These are phyloP conservation scores for Sanguinoderma infundibulare DNA, from an alignment of 1,284 basidiomycete species.

Conservation along the genomic window DNA sequence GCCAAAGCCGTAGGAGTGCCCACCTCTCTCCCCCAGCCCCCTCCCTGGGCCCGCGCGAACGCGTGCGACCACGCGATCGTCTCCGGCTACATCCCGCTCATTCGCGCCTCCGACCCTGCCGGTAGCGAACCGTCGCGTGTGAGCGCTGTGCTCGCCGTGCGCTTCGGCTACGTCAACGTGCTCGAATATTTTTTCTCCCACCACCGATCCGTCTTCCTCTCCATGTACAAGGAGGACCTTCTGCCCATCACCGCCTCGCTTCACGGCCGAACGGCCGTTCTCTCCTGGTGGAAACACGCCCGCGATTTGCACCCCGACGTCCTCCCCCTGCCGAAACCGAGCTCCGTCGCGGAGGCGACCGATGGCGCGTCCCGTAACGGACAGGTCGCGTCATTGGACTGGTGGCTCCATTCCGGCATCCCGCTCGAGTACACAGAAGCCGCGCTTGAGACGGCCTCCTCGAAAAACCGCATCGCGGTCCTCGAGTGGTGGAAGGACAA, in stretches of 20 bases:
- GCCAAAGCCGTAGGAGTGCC: conserved; percentile 75
- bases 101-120: conserved; percentile 60
- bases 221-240: conserved; percentile 63
- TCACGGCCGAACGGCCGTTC: conserved; percentile 71
- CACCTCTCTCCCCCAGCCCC: conserved; percentile 65
- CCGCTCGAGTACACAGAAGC: conserved; percentile 74
- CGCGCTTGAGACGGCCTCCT: conserved; percentile 75
- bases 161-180: conserved; percentile 76
- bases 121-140: conserved; percentile 65
- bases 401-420: conserved; percentile 66
- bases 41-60: conserved; percentile 73
- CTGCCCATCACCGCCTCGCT: conserved; percentile 77
- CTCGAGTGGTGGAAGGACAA: conserved; percentile 79
- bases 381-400: conserved; percentile 66
- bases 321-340: conserved; percentile 53
- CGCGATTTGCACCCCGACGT: conserved; percentile 61
- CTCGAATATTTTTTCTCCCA: conserved; percentile 71
- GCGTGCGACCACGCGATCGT: conserved; percentile 71
- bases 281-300: conserved; percentile 80
- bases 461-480: conserved; percentile 71
- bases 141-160: conserved; percentile 66
- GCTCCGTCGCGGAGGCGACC: conserved; percentile 63
- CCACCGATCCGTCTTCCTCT: conserved; percentile 64
- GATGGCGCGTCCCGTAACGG: conserved; percentile 76
- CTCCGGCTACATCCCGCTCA: conserved; percentile 59